These are phyloP conservation scores for Neofusicoccum ribis DNA, from an alignment of 2,329 filamentous ascomycete genomes.

Conservation along the genomic window DNA sequence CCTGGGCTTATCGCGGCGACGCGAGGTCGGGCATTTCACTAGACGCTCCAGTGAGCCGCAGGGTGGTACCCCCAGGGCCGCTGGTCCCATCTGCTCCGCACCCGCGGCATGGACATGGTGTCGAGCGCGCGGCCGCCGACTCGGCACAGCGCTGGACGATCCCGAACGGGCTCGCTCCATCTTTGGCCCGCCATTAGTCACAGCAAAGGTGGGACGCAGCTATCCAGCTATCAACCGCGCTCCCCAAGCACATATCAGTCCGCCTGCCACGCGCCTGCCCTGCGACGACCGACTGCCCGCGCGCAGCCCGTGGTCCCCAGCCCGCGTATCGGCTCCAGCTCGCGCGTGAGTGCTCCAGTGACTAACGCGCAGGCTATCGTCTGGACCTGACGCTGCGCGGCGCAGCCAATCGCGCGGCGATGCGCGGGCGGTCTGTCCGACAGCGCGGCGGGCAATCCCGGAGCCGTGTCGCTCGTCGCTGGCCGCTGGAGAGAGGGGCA, in stretches of 20 bases:
- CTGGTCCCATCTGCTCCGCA: not conserved
- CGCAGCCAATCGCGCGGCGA: not conserved
- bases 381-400: not conserved
- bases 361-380: not conserved
- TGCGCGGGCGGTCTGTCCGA: not conserved
- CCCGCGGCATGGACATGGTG: not conserved
- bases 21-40: constrained; percentile 13
- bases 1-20: constrained; percentile 14
- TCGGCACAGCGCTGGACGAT: not conserved
- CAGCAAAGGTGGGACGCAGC: too few relatives aligned
- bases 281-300: not conserved
- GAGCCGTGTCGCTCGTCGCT: not conserved
- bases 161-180: too few relatives aligned
- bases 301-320: not conserved
- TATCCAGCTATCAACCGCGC: too few relatives aligned
- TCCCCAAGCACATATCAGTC: not conserved
- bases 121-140: not conserved
- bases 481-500: not conserved
- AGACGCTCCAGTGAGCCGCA: not conserved
- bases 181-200: too few relatives aligned
- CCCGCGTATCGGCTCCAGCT: not conserved
- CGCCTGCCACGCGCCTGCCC: too few relatives aligned
- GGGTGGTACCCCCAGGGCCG: too few relatives aligned
- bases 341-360: not conserved
- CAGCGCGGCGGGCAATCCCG: constrained; percentile 2